Percentiles rank a stretch among this genome's conserved stretches.
phyloP scores from a whole-genome alignment of 1,139 yeast genomes.

The Taphrina populina region DNA sequence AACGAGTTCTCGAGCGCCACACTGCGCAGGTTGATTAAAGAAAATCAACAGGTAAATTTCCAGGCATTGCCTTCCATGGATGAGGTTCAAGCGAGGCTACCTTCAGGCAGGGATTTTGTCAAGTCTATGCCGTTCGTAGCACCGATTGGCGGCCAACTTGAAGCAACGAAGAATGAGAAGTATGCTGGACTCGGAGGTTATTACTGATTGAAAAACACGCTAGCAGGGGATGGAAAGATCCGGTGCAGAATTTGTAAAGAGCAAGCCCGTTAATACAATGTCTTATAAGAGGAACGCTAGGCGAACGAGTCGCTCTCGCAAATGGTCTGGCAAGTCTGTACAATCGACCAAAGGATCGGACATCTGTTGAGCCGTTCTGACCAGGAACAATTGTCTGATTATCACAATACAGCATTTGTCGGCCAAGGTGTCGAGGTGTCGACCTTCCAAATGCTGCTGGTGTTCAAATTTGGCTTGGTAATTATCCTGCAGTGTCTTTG shows the following conservation, averaged over 20 bases:
- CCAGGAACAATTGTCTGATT: not conserved
- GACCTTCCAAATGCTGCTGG: not conserved
- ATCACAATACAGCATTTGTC: not conserved
- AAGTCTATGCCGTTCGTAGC: not conserved
- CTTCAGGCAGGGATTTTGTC: constrained; percentile 27
- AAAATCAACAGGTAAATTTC: constrained; percentile 29
- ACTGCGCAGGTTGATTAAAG: constrained; percentile 4
- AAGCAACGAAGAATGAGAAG: too few species aligned
- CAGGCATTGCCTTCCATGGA: constrained; percentile 6
- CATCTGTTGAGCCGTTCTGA: constrained; percentile 2
- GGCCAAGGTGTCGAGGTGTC: not conserved
- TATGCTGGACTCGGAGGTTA: constrained; percentile 23
- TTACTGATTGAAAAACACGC: constrained; percentile 1
- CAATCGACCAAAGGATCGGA: not conserved
- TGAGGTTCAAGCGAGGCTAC: constrained; percentile 23
- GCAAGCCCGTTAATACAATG: too few species aligned
- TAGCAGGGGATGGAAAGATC: too few species aligned
- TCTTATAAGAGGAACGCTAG: constrained; percentile 2
- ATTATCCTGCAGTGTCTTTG: constrained; percentile 4
- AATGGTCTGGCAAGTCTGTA: constrained; percentile 6
- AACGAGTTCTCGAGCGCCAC: not conserved
- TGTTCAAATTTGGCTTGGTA: constrained; percentile 16
- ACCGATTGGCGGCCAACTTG: not conserved
- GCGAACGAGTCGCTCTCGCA: not conserved
- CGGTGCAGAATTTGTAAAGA: too few species aligned